These are phyloP conservation scores for Graphium sp. DNA, from an alignment of 2,329 filamentous ascomycete species.

Conservation along the genomic window DNA sequence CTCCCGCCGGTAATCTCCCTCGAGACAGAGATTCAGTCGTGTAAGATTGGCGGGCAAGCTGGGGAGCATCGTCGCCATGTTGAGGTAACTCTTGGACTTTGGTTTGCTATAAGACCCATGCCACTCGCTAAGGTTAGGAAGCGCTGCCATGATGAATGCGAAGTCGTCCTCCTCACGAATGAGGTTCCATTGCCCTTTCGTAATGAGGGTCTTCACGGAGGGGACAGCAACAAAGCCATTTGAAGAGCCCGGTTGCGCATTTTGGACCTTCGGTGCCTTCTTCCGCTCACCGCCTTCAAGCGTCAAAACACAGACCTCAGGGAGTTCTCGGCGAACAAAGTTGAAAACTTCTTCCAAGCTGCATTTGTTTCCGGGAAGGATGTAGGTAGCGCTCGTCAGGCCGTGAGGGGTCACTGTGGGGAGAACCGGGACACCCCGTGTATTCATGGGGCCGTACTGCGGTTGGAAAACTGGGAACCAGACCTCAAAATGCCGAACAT, in stretches of 20 bases:
- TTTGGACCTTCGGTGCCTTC: constrained; percentile 50
- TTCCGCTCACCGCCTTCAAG: constrained; percentile 64
- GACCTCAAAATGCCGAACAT: constrained; percentile 58
- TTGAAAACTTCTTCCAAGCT: constrained; percentile 53
- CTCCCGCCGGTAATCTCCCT: constrained; percentile 55
- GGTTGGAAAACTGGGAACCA: constrained; percentile 64
- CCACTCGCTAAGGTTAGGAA: constrained; percentile 50
- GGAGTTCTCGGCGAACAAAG: constrained; percentile 41
- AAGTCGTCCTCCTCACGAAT: constrained; percentile 50
- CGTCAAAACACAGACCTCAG: constrained; percentile 47
- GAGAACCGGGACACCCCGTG: too few relatives aligned
- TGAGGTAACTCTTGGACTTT: constrained; percentile 58
- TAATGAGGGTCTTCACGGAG: constrained; percentile 49
- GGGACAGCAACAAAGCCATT: constrained; percentile 3
- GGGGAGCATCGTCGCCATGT: constrained; percentile 43
- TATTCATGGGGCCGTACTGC: constrained; percentile 25
- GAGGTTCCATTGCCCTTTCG: constrained; percentile 64
- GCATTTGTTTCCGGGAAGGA: constrained; percentile 47
- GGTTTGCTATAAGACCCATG: constrained; percentile 52
- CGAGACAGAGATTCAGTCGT: constrained; percentile 50
- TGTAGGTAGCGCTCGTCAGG: constrained; percentile 39
- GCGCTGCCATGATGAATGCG: constrained; percentile 37
- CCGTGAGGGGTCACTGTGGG: constrained; percentile 37
- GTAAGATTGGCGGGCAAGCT: constrained; percentile 39
- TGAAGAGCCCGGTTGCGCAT: constrained; percentile 5